A percentile compares a stretch with the other conserved stretches of the same genome.
Conservation (phyloP, 1,284 basidiomycete genomes). For the Amylostereum chailletii region DNA sequence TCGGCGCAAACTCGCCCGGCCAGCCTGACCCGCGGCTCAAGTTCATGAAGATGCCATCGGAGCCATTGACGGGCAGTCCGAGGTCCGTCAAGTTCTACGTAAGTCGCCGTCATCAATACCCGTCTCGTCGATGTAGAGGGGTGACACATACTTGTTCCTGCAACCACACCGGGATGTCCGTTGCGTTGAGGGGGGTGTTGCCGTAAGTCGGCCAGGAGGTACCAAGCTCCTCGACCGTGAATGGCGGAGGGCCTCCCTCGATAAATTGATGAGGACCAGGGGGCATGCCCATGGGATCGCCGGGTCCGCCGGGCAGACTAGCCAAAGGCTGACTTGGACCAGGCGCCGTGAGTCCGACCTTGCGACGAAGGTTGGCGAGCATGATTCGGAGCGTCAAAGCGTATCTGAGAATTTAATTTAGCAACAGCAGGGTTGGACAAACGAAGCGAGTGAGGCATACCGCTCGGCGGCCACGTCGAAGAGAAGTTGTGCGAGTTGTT, state of each 20-base stretch:
- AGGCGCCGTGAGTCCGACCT: slow-evolving; percentile 62
- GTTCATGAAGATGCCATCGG: slow-evolving; percentile 81
- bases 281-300: slow-evolving; percentile 27
- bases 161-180: slow-evolving; percentile 71
- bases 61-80: slow-evolving; percentile 81
- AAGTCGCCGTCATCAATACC: slow-evolving; percentile 1
- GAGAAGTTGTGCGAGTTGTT: slow-evolving; percentile 74
- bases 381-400: slow-evolving; percentile 85
- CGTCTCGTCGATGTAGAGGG: not conserved
- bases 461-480: slow-evolving; percentile 85
- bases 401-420: slow-evolving; percentile 42
- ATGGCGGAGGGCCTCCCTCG: slow-evolving; percentile 51
- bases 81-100: slow-evolving; percentile 76
- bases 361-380: slow-evolving; percentile 82
- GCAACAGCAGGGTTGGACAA: slow-evolving; percentile 9
- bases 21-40: slow-evolving; percentile 62
- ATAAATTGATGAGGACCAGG: slow-evolving; percentile 43
- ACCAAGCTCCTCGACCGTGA: slow-evolving; percentile 77
- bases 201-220: slow-evolving; percentile 52
- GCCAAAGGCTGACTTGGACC: slow-evolving; percentile 37
- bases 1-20: slow-evolving; percentile 63
- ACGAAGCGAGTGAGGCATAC: slow-evolving; percentile 23
- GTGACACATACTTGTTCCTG: slow-evolving; percentile 59
- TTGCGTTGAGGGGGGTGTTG: slow-evolving; percentile 57
- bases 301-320: slow-evolving; percentile 12